Evolutionary conservation across 2,329 filamentous ascomycete genomes (phyloP).

Genomic region (Fusarium proliferatum): DNA sequence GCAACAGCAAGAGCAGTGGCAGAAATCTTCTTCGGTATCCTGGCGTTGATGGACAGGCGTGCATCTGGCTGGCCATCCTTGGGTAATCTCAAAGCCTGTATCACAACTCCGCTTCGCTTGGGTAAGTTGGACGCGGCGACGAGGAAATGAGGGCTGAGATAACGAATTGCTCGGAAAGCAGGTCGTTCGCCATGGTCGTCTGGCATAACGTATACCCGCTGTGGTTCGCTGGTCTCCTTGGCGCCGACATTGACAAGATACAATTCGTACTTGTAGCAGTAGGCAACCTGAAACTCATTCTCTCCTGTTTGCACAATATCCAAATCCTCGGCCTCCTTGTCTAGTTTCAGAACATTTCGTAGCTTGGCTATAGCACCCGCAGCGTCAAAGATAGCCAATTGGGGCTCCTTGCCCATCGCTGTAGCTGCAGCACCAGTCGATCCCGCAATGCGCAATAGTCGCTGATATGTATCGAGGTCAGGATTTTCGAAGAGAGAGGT

Average conservation of each 20-base stretch:
- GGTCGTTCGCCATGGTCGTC: conserved; percentile 60
- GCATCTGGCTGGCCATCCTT: conserved; percentile 53
- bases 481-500: conserved; percentile 63
- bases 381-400: conserved; percentile 82
- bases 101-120: conserved; percentile 65
- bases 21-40: conserved; percentile 74
- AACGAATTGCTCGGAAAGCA: conserved; percentile 68
- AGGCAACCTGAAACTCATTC: conserved; percentile 77
- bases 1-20: conserved; percentile 83
- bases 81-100: conserved; percentile 68
- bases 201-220: conserved; percentile 67
- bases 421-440: conserved; percentile 83
- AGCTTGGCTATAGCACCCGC: conserved; percentile 60
- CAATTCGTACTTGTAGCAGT: conserved; percentile 81
- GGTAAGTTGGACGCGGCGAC: conserved; percentile 69
- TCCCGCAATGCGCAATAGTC: conserved; percentile 67
- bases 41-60: conserved; percentile 62
- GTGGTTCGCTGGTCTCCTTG: conserved; percentile 60
- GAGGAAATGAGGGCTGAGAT: conserved; percentile 67
- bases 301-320: conserved; percentile 73
- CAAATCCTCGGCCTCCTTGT: conserved; percentile 73
- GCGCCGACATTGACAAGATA: conserved; percentile 70
- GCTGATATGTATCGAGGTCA: conserved; percentile 67
- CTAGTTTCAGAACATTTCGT: conserved; percentile 62
- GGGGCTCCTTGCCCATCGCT: conserved; percentile 77